These are phyloP conservation scores for Colletotrichum cordylinicola DNA, from an alignment of 2,329 filamentous ascomycete species.

Conservation along the genomic window DNA sequence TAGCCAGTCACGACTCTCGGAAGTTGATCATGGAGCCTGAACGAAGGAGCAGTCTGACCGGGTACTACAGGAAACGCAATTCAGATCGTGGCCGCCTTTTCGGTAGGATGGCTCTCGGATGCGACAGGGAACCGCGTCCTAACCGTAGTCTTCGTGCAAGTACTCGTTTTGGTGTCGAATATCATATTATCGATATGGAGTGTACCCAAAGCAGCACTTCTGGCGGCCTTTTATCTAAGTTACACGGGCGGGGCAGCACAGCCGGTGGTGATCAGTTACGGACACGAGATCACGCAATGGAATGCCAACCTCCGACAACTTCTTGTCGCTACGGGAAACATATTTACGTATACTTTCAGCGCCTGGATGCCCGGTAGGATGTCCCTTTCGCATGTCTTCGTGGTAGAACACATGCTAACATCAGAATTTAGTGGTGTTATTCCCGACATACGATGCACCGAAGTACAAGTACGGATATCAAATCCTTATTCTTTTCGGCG, in stretches of 20 bases:
- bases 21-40: no score
- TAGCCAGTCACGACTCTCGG: accelerated
- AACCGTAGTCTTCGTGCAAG: conserved; percentile 12
- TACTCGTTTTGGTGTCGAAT: conserved; percentile 24
- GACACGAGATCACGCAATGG: background rate
- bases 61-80: background rate
- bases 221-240: background rate
- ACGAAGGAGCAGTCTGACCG: background rate
- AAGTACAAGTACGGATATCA: conserved; percentile 39
- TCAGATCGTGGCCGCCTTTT: background rate
- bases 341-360: background rate
- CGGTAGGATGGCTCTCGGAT: background rate
- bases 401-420: background rate
- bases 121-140: background rate
- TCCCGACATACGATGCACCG: conserved; percentile 37
- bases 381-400: background rate
- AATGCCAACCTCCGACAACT: background rate
- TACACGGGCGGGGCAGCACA: background rate
- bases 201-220: conserved; percentile 21
- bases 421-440: conserved; percentile 28
- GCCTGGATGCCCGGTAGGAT: background rate
- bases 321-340: conserved; percentile 9
- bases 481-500: conserved; percentile 35
- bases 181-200: conserved; percentile 25
- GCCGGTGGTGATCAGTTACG: background rate